A percentile compares a stretch with the other conserved stretches of the same genome.
Evolutionary conservation across 2,329 filamentous ascomycete species (phyloP).

Genomic region (Sporothrix curviconia): DNA sequence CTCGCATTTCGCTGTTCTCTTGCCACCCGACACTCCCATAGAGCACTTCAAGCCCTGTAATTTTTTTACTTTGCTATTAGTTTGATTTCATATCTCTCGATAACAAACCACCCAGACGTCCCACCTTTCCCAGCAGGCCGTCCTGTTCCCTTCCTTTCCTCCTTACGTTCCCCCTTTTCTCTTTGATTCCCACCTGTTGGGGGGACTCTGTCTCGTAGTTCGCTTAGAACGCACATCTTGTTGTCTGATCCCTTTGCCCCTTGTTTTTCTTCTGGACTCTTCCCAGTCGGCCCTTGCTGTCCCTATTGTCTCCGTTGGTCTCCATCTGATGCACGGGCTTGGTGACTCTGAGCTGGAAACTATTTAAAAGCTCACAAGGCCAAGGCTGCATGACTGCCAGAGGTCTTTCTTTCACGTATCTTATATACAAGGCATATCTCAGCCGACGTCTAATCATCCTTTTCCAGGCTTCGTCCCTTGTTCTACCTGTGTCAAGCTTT

Average conservation of each 20-base stretch:
- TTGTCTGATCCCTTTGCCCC: neutral
- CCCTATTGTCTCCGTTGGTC: neutral
- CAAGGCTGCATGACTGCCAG: neutral
- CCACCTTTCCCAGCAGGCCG: neutral
- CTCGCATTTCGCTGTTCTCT: neutral
- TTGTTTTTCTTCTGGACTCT: too few species aligned
- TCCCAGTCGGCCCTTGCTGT: neutral
- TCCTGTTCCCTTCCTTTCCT: neutral
- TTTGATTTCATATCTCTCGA: neutral
- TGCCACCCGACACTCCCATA: neutral
- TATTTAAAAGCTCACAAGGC: slow-evolving; percentile 10
- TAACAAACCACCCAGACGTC: neutral
- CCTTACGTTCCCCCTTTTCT: slow-evolving; percentile 1
- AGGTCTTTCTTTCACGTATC: neutral
- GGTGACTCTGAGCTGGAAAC: slow-evolving; percentile 4
- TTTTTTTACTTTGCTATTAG: neutral
- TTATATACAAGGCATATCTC: neutral
- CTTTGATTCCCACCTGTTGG: neutral
- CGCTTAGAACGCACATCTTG: neutral
- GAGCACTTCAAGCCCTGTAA: too few species aligned
- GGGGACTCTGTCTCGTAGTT: neutral
- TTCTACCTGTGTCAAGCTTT: neutral
- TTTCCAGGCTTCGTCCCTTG: neutral
- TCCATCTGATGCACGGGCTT: neutral
- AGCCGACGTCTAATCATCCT: neutral